A percentile compares a stretch with the other conserved stretches of the same genome.
These are phyloP conservation scores for Talaromyces stipitatus DNA, from an alignment of 495 filamentous ascomycete species.

Conservation along the genomic window DNA sequence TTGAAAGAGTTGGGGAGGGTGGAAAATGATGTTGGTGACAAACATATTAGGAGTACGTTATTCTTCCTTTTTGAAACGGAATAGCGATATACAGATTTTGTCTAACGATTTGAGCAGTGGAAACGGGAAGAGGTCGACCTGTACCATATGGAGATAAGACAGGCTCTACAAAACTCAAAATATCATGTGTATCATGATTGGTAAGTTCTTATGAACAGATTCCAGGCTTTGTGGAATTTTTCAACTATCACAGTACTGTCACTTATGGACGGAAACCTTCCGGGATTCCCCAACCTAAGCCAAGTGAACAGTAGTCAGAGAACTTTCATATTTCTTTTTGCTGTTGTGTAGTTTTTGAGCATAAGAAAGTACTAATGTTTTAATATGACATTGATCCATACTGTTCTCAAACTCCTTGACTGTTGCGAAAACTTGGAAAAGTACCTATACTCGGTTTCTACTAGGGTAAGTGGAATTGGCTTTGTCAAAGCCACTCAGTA, in stretches of 20 bases:
- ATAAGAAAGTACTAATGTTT: too few relatives aligned
- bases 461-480: too few relatives aligned
- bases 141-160: slow-evolving; percentile 16
- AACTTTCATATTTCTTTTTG: too few relatives aligned
- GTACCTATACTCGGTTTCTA: too few relatives aligned
- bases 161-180: slow-evolving; percentile 13
- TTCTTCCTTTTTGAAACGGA: background rate
- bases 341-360: too few relatives aligned
- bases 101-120: slow-evolving; percentile 15
- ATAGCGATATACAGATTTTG: background rate
- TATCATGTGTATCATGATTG: slow-evolving; percentile 16
- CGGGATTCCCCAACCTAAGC: too few relatives aligned
- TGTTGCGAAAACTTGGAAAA: too few relatives aligned
- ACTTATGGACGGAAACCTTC: slow-evolving; percentile 18
- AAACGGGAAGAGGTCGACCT: slow-evolving; percentile 18
- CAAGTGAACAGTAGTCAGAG: too few relatives aligned
- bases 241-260: slow-evolving; percentile 10
- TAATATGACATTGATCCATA: too few relatives aligned
- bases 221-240: background rate
- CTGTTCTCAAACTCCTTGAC: too few relatives aligned
- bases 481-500: too few relatives aligned
- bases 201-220: slow-evolving; percentile 8
- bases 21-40: slow-evolving; percentile 51
- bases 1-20: slow-evolving; percentile 56
- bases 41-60: slow-evolving; percentile 37